Base-by-base conservation (phyloP, 2,329 filamentous ascomycete species). In the Periconia sp. region DNA sequence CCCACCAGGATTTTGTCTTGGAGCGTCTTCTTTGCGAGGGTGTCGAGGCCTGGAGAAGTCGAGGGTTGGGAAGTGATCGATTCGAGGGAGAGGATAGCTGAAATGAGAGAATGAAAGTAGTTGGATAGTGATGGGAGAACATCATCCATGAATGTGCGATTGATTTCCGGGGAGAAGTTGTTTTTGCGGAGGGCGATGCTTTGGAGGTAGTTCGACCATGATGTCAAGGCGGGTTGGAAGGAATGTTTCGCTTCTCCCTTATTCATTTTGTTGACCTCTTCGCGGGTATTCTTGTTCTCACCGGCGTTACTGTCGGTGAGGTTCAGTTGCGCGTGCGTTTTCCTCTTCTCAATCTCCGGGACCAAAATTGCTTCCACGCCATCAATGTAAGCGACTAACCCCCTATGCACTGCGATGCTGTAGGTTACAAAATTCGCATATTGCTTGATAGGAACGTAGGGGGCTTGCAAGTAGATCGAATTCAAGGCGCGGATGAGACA, bases 401-500 rank as follows among this genome's bases (percentile, higher is more conserved):
- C 84, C 52, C 81, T 79, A 71, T 79, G 77, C 82, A 83, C 86
- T 0, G 83, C 80, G 49, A 82, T 74, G 30, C 77, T 75, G 70
- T 87, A 87, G 17, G 77, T 78, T 49, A 86, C 70, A 59, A 88
- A 87, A 65, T 82, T 80, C 44, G 71, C 65, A 66, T 80, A 80
- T 66, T 86, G 82, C n/a, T 69, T 68, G 2, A 78, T 76, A 10
- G 76, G 66, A 41, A 86, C 69, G 59, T 81, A 74, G 11, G 58
- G 77, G 0, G 82, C 83, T 67, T 87, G 84, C 41, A 81, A 78
- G 66, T 82, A 85, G 64, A 88, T 85, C 63, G 79, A 81, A 70
- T 88, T 87, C 75, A 82, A 85, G 50, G 84, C 82, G 42, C 85
- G 82, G 57, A 87, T 81, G 62, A 87, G 82, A 51, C 81, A 75